Evolutionary conservation across 1,139 yeast species (phyloP), one percentile per base, ranked within the genome.

Genomic region (Torulaspora globosa): DNA sequence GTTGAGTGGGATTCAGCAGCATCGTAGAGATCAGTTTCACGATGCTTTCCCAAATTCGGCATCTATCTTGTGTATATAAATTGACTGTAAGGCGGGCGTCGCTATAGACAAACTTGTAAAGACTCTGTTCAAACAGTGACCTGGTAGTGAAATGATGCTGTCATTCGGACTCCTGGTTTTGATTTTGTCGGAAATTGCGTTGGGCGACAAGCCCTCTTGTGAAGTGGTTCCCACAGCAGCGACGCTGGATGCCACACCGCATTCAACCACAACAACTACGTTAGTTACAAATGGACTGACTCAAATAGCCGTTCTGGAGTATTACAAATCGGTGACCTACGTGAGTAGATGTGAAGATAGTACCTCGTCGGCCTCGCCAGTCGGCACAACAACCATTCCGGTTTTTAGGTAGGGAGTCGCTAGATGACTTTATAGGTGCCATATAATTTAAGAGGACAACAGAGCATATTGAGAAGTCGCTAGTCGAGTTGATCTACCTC

Each of bases 231-330:
- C 65, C 24, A 43, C 52, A 11, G 51, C 50, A 26, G 52, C 51
- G 8, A 45, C 53, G 4, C 34, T 57, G 4, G 63, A 57, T 11
- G 23, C 56, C 3, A 52, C 58, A 4, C 60, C 65, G 23, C 58
- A 54, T 32, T 55, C 66, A 2, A 43, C 55, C 1, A 28, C 46
- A 3, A 52, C 58, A 1, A 55, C 56, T 14, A 53, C 54, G 15
- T 46, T 51, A 15, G 35, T 56, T 5, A 47, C 49, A 1, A 48
- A 53, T 41, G 62, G 60, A 15, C 41, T 27, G 26, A 33, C 54
- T 11, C 48, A 52, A 38, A 45, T 56, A 7, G 62, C 53, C 5
- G 49, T 59, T 6, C 46, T 57, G 27, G 58, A 56, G 40, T 53
- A 51, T 39, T 61, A 56, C 43, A 45, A 46, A 16, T 53, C 60